Evolutionary conservation across 2,329 filamentous ascomycete genomes (phyloP), one percentile per base, ranked within the genome.

Genomic region (Colletotrichum trifolii): DNA sequence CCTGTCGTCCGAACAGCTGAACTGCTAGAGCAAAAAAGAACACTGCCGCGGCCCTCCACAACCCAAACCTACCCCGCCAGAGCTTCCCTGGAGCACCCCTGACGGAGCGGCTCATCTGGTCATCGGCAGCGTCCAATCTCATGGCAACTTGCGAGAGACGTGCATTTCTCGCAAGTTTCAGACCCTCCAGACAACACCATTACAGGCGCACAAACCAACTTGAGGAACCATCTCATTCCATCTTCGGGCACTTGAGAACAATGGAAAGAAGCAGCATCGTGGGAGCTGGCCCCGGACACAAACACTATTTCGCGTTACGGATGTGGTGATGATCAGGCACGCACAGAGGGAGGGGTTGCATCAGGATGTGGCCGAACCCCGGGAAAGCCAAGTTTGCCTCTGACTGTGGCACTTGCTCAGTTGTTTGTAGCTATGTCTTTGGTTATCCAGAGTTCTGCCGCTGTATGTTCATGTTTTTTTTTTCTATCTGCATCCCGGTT

Each of bases 31-130:
- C 60, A 54, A 8, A 40, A 43, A 36, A 38, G 57, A 53, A 45
- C 61, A 35, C n/a, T 11, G 13, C 35, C 45, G 36, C 39, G 33
- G 56, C 34, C 46, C 55, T 58, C 46, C 62, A 52, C 45, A 65
- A 65, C 50, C 58, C 46, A 65, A 65, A 56, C 58, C 46, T 65
- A 65, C 62, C 58, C 62, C 62, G 62, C 62, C 52, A 62, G 42
- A 62, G 5, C 45, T 48, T 60, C 10, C 58, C 52, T 53, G 15
- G 46, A 56, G 50, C 17, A 60, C 47, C 50, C 46, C 38, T 54
- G 46, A 36, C n/a, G 38, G 40, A 48, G 42, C 35, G 53, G 53
- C 38, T 48, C 40, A 40, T 52, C 57, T 64, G 38, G 56, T 39
- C 45, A 55, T 50, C 39, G 43, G 50, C 9, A 35, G 33, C 34